Evolutionary conservation across 2,329 filamentous ascomycete species (phyloP).

Genomic region (Pestalotiopsis fici): DNA sequence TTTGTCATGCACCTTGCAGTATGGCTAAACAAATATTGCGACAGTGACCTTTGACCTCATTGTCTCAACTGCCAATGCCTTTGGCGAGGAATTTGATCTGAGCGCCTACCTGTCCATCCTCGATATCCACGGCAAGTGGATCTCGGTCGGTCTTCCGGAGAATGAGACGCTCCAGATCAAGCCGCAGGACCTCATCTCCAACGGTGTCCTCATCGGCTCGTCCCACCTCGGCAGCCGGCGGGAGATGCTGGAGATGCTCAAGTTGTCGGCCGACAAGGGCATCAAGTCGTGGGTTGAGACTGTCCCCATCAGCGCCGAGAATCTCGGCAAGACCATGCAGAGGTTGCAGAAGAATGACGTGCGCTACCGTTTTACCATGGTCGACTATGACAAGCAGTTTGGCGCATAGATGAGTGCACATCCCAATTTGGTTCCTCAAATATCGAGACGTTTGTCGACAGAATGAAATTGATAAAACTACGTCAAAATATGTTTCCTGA

Average conservation of each 20-base stretch:
- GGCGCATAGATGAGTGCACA: slow-evolving; percentile 40
- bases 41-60: slow-evolving; percentile 71
- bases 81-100: slow-evolving; percentile 67
- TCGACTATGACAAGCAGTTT: slow-evolving; percentile 69
- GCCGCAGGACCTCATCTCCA: slow-evolving; percentile 73
- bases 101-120: slow-evolving; percentile 74
- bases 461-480: too few species aligned
- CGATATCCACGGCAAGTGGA: slow-evolving; percentile 80
- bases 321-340: slow-evolving; percentile 68
- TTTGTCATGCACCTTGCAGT: neutral
- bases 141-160: slow-evolving; percentile 79
- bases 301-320: slow-evolving; percentile 72
- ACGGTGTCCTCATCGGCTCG: slow-evolving; percentile 72
- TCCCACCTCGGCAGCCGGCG: slow-evolving; percentile 71
- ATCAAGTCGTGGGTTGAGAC: slow-evolving; percentile 50
- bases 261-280: slow-evolving; percentile 46
- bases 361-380: slow-evolving; percentile 75
- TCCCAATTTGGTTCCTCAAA: too few species aligned
- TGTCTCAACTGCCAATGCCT: slow-evolving; percentile 72
- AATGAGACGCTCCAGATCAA: slow-evolving; percentile 71
- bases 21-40: neutral
- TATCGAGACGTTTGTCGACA: too few species aligned
- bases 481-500: too few species aligned
- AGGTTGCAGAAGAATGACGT: slow-evolving; percentile 72
- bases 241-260: slow-evolving; percentile 65